A percentile compares a stretch with the other conserved stretches of the same genome.
phyloP scores from a whole-genome alignment of 495 filamentous ascomycete species.

The Rhypophila decipiens region DNA sequence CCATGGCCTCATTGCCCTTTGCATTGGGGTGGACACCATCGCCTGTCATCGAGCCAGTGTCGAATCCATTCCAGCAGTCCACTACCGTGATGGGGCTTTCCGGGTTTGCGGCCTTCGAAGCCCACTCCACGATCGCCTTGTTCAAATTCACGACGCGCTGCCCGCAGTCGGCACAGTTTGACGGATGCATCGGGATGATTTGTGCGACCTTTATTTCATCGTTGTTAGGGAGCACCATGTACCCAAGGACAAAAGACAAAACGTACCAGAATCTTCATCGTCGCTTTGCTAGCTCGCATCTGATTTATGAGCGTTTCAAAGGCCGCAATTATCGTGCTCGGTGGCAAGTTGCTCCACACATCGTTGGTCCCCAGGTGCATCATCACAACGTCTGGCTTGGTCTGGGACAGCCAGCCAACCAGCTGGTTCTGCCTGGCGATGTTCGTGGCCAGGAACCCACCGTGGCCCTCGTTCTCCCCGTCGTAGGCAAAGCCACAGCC shows the following conservation, averaged over 20 bases:
- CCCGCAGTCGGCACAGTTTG: conserved; percentile 23
- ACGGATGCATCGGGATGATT: conserved; percentile 39
- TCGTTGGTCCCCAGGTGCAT: conserved; percentile 47
- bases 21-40: conserved; percentile 44
- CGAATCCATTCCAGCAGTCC: conserved; percentile 39
- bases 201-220: too few species aligned
- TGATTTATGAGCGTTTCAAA: conserved; percentile 29
- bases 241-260: too few species aligned
- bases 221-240: too few species aligned
- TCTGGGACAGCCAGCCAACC: conserved; percentile 31
- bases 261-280: conserved; percentile 39
- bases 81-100: conserved; percentile 37
- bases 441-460: conserved; percentile 34
- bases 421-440: conserved; percentile 37
- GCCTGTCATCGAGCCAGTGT: conserved; percentile 21
- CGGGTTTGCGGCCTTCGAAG: conserved; percentile 22
- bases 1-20: conserved; percentile 32
- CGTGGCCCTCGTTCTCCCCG: conserved; percentile 41
- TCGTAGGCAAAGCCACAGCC: conserved; percentile 39
- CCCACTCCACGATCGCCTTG: conserved; percentile 35
- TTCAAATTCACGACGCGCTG: conserved; percentile 28
- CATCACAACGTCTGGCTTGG: conserved; percentile 36
- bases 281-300: conserved; percentile 36
- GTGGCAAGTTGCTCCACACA: conserved; percentile 31
- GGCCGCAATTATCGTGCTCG: conserved; percentile 29